A percentile compares a stretch with the other conserved stretches of the same genome.
Evolutionary conservation across 495 filamentous ascomycete species (phyloP).

Genomic region (Pseudevernia furfuracea): DNA sequence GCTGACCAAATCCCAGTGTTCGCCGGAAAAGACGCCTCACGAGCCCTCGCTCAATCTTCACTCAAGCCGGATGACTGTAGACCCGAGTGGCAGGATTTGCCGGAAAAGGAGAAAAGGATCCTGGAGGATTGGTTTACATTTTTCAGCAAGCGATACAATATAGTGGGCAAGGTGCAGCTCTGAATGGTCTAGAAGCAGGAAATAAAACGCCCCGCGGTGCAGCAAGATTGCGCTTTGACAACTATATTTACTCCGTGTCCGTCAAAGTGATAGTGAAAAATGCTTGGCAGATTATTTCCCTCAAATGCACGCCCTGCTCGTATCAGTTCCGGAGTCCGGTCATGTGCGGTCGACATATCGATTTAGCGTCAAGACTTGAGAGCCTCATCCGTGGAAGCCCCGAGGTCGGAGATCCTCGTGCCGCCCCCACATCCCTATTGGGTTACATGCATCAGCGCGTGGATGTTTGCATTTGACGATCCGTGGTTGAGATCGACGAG

Average conservation of each 20-base stretch:
- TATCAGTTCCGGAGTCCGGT: background rate
- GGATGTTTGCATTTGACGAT: background rate
- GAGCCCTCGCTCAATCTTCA: slow-evolving; percentile 77
- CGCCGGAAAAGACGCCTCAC: slow-evolving; percentile 87
- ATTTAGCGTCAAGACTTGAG: background rate
- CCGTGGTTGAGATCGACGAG: background rate
- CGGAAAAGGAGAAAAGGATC: slow-evolving; percentile 77
- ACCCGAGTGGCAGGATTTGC: slow-evolving; percentile 77
- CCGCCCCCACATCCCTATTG: slow-evolving; percentile 6
- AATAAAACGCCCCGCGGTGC: slow-evolving; percentile 11
- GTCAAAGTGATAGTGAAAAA: slow-evolving; percentile 6
- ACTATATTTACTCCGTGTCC: background rate
- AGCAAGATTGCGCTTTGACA: slow-evolving; percentile 14
- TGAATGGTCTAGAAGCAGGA: slow-evolving; percentile 3
- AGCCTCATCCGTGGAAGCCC: slow-evolving; percentile 1
- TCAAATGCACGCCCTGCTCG: background rate
- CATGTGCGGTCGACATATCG: background rate
- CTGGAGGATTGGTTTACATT: slow-evolving; percentile 91
- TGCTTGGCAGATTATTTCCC: background rate
- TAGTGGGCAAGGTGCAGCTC: slow-evolving; percentile 68
- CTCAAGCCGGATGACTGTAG: slow-evolving; percentile 77
- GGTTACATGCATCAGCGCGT: slow-evolving; percentile 6
- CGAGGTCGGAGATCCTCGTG: slow-evolving; percentile 15
- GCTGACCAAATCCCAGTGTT: slow-evolving; percentile 57
- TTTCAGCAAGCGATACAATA: slow-evolving; percentile 92